A percentile compares a stretch with the other conserved stretches of the same genome.
phyloP scores from a whole-genome alignment of 768 basidiomycete species.

The Crassisporium funariophilum region DNA sequence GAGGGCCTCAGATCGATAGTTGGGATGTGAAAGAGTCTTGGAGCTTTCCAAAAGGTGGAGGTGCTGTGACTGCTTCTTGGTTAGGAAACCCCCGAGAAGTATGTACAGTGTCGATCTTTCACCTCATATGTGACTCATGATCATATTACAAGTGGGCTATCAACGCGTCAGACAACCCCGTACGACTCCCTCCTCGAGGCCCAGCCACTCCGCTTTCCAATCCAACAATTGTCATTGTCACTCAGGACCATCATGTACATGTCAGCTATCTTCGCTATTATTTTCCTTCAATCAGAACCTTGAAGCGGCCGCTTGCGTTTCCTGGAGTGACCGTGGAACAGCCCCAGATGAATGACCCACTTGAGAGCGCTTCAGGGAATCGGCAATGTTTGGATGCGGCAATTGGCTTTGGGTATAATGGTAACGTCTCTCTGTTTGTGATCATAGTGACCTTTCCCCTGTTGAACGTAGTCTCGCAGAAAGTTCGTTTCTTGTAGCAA shows the following conservation, averaged over 20 bases:
- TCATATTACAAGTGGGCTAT: conserved; percentile 51
- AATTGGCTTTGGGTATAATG: conserved; percentile 62
- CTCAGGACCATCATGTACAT: conserved; percentile 59
- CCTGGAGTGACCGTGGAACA: conserved; percentile 38
- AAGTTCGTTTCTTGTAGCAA: conserved; percentile 60
- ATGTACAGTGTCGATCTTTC: conserved; percentile 14
- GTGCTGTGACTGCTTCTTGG: conserved; percentile 67
- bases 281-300: conserved; percentile 41
- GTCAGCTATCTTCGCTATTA: conserved; percentile 57
- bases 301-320: conserved; percentile 51
- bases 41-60: conserved; percentile 50
- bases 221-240: conserved; percentile 64
- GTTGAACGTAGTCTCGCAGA: conserved; percentile 38
- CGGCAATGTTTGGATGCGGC: conserved; percentile 56
- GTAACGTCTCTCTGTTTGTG: conserved; percentile 31
- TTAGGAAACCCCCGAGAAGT: conserved; percentile 63
- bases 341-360: conserved; percentile 31
- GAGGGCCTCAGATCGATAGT: conserved; percentile 56
- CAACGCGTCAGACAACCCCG: conserved; percentile 42
- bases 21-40: conserved; percentile 66
- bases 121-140: neutral
- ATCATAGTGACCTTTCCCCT: conserved; percentile 6
- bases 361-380: conserved; percentile 32
- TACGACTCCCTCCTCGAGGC: conserved; percentile 61
- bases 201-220: conserved; percentile 54